Percentiles rank a stretch among this genome's conserved stretches.
Evolutionary conservation across 78 protist genomes (phyloP).

Genomic region (Guillardia theta): DNA sequence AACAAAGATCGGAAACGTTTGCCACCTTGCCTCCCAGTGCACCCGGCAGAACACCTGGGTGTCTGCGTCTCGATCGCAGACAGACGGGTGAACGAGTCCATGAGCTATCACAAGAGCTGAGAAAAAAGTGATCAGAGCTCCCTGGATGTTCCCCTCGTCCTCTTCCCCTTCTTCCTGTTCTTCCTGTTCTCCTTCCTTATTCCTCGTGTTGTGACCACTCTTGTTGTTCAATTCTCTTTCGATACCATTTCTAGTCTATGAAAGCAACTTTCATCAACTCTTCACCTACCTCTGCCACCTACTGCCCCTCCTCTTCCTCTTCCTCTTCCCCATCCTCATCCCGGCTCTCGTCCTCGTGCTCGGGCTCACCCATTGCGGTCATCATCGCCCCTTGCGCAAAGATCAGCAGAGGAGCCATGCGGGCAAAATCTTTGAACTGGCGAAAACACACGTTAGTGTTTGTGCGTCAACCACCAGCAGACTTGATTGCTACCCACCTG

Average conservation of each 20-base stretch:
- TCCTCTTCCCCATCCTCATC: too few species aligned
- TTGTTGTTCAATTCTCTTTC: too few species aligned
- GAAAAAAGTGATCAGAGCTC: neutral
- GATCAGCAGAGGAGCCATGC: neutral
- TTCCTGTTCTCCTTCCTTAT: too few species aligned
- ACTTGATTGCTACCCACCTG: neutral
- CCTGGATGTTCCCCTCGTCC: too few species aligned
- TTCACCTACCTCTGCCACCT: too few species aligned
- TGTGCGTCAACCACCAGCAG: neutral
- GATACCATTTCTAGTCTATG: too few species aligned
- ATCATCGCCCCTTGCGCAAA: slow-evolving; percentile 19
- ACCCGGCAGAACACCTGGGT: neutral
- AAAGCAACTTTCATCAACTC: too few species aligned
- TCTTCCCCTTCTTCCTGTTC: too few species aligned
- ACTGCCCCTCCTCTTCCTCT: too few species aligned
- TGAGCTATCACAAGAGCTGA: neutral
- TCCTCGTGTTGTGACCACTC: too few species aligned
- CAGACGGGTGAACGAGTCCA: neutral
- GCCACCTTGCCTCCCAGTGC: neutral
- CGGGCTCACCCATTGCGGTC: too few species aligned
- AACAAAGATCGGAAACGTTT: neutral
- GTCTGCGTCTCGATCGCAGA: neutral
- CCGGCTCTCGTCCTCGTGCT: too few species aligned
- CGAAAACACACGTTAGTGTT: neutral
- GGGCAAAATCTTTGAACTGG: neutral